Evolutionary conservation across 2,329 filamentous ascomycete genomes (phyloP).

Genomic region (Pochonia chlamydosporia): DNA sequence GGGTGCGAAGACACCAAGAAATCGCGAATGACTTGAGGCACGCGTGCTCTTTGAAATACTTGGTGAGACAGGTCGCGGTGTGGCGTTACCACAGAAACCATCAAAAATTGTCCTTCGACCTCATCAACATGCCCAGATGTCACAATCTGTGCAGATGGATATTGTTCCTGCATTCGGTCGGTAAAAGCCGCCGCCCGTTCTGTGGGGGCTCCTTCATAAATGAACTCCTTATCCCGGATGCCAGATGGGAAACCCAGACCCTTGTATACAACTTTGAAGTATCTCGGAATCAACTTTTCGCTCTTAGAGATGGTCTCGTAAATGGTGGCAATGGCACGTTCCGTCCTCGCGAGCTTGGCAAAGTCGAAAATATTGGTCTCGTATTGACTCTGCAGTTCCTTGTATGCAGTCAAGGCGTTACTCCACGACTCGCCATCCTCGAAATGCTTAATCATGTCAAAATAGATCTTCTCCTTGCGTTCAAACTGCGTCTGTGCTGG

Average conservation of each 20-base stretch:
- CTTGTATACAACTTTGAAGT: slow-evolving; percentile 86
- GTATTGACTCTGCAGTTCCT: slow-evolving; percentile 87
- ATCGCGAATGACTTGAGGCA: slow-evolving; percentile 78
- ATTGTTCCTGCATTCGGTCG: slow-evolving; percentile 86
- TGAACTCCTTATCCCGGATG: slow-evolving; percentile 83
- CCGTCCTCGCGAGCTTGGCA: slow-evolving; percentile 79
- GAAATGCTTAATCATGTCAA: slow-evolving; percentile 90
- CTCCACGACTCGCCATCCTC: slow-evolving; percentile 95
- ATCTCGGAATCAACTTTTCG: slow-evolving; percentile 71
- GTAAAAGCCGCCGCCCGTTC: slow-evolving; percentile 79
- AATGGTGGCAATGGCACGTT: slow-evolving; percentile 86
- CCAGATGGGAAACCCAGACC: slow-evolving; percentile 80
- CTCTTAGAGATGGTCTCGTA: slow-evolving; percentile 85
- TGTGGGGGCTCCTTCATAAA: slow-evolving; percentile 75
- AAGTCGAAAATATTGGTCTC: slow-evolving; percentile 88
- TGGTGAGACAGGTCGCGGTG: slow-evolving; percentile 78
- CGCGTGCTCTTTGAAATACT: slow-evolving; percentile 82
- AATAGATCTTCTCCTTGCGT: slow-evolving; percentile 86
- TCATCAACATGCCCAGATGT: slow-evolving; percentile 65
- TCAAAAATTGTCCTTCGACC: slow-evolving; percentile 84
- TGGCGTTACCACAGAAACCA: slow-evolving; percentile 73
- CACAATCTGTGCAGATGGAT: slow-evolving; percentile 78
- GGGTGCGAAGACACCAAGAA: slow-evolving; percentile 76
- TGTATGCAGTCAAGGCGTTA: slow-evolving; percentile 79
- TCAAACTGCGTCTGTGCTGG: slow-evolving; percentile 84